These are phyloP conservation scores for Lactarius evosmus DNA, from an alignment of 768 basidiomycete species.

Conservation along the genomic window DNA sequence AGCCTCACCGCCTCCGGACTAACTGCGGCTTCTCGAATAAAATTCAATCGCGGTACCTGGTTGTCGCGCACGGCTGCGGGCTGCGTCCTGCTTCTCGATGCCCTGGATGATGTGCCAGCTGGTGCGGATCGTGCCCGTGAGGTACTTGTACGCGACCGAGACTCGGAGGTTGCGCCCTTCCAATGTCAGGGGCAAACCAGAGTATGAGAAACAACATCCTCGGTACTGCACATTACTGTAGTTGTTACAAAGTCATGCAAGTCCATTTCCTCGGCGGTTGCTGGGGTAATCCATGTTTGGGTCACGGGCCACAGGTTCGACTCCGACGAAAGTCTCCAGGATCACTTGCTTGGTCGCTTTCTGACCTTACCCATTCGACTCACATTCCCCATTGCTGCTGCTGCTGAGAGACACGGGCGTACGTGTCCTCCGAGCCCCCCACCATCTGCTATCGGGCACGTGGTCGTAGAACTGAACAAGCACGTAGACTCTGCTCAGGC, in stretches of 20 bases:
- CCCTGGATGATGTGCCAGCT: constrained; percentile 82
- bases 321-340: not conserved
- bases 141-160: constrained; percentile 88
- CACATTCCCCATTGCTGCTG: not conserved
- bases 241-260: too few relatives aligned
- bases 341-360: not conserved
- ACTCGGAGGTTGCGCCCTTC: constrained; percentile 89
- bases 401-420: not conserved
- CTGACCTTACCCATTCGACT: too few relatives aligned
- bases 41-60: too few relatives aligned
- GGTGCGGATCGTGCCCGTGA: constrained; percentile 76
- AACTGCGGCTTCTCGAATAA: too few relatives aligned
- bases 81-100: constrained; percentile 64
- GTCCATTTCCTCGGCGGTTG: not conserved
- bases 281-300: too few relatives aligned
- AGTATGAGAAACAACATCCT: constrained; percentile 70
- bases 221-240: too few relatives aligned
- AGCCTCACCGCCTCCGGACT: too few relatives aligned
- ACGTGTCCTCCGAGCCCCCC: not conserved
- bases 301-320: too few relatives aligned
- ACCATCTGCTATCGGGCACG: not conserved
- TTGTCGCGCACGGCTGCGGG: constrained; percentile 42
- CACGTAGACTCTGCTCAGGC: not conserved
- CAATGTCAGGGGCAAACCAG: constrained; percentile 65
- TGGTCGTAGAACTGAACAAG: not conserved